Evolutionary conservation across 2,329 filamentous ascomycete genomes (phyloP), one percentile per base, ranked within the genome.

Genomic region (Spiromastix sp.): DNA sequence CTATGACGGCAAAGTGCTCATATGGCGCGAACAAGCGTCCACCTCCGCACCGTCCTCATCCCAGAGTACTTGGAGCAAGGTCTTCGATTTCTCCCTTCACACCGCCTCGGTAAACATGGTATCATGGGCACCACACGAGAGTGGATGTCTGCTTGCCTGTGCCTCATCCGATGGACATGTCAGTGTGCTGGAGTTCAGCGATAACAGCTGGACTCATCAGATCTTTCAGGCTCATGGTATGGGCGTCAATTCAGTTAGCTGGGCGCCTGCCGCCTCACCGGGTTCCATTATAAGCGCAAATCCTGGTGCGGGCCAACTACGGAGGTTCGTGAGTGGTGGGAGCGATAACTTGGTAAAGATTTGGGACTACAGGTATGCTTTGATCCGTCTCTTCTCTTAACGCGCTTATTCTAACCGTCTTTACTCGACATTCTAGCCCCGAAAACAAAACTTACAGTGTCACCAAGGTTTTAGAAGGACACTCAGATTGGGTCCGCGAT

Each of bases 1-100:
- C 47, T 98, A 95, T 67, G 91, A 98, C 63, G 91, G 89, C 63
- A 94, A 94, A 64, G 89, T 98, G 47, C 79, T 96, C 60, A 93
- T 98, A 71, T 98, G 89, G 86, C 85, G 87, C 60, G 91, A 98
- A 64, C 81, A 87, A 60, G 50, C 55, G 35, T 56, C 52, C 49
- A 44, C 58, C 44, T 12, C 35, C 37, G 49, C 60, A 36, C 52
- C 54, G 37, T 52, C 58, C 32, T 54, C 53, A 25, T 48, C 55
- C 41, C 68, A 64, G 49, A 73, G 70, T 48, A 68, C 74, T 50
- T 86, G 81, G 81, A 81, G 86, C 53, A 79, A 81, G 56, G 85
- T 95, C 60, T 93, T 91, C 67, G 85, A 93, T 54, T 93, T 93
- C 56, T 80, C 83, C 43, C 74, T 89, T 36, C 89, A 96, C 76